Evolutionary conservation across 768 basidiomycete species (phyloP), one percentile per base, ranked within the genome.

Genomic region (Podaxis pistillaris): DNA sequence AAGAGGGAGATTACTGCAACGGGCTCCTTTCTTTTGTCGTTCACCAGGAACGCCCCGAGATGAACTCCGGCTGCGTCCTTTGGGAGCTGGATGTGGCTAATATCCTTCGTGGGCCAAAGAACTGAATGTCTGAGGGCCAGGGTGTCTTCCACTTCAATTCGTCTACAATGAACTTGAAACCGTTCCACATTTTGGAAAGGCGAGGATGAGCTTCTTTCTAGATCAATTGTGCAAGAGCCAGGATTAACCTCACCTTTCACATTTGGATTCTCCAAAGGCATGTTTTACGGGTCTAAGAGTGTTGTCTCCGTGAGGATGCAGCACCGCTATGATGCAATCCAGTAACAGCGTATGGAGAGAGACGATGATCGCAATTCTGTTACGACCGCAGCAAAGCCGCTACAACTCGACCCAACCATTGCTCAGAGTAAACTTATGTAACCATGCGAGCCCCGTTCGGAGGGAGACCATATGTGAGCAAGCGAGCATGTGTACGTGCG

Each of bases 1-100:
- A 88, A 87, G 30, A 86, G 70, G 24, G 86, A 88, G 59, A 86
- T 81, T 60, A 87, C 82, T 50, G 83, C 81, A 55, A 85, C 73
- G 22, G 83, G 79, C 17, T 71, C 64, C 47, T 71, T 72, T 50
- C 59, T 66, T 36, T 56, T 38, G n/a, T 37, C 28, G 54, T 60
- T 60, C 51, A 73, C 67, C 8, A 84, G 55, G 72, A 89, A 86
- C 1, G 83, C 83, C 53, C 86, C 86, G 66, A 80, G 80, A 74
- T 87, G 86, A 64, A 76, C 63, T 9, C 82, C 85, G 19, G 65
- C 58, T 40, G 76, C 70, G 66, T 88, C 86, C 64, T 85, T 85
- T 12, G 83, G 79, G 2, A 86, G 76, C 60, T 68, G 74, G 51
- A 87, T 81, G 62, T 82, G 74, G 60, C 79, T 75, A 13, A 83